Evolutionary conservation across 352 stramenopile genomes (phyloP).

Genomic region (Aphanomyces astaci): DNA sequence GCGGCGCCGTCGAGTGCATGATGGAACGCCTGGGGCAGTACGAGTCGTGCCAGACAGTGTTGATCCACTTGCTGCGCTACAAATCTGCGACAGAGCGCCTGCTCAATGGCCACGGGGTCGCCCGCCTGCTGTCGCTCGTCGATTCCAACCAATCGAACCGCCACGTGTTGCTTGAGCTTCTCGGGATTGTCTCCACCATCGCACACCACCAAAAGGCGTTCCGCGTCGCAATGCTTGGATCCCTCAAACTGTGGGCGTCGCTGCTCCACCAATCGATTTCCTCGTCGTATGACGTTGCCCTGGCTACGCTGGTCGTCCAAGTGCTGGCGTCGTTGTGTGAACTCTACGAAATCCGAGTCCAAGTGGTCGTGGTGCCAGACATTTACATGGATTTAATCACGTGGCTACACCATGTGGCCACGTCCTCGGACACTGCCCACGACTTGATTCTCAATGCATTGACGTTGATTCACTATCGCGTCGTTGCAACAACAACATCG

Average conservation of each 20-base stretch:
- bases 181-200: conserved; percentile 7
- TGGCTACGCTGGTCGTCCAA: conserved; percentile 7
- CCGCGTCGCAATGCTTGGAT: background rate
- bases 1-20: background rate
- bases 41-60: conserved; percentile 5
- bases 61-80: background rate
- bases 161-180: background rate
- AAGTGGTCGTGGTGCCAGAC: background rate
- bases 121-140: background rate
- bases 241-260: background rate
- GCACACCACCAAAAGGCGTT: conserved; percentile 6
- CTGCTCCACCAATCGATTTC: conserved; percentile 9
- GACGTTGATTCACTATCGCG: conserved; percentile 5
- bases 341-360: background rate
- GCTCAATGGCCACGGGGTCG: background rate
- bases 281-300: background rate
- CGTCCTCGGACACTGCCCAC: too few relatives aligned
- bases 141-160: background rate
- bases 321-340: background rate
- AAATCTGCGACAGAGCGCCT: background rate
- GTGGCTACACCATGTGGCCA: background rate
- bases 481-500: too few relatives aligned
- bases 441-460: background rate
- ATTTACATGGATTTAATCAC: background rate
- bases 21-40: background rate